These are phyloP conservation scores for Podospora tetraspora DNA, from an alignment of 495 filamentous ascomycete genomes.

Conservation along the genomic window DNA sequence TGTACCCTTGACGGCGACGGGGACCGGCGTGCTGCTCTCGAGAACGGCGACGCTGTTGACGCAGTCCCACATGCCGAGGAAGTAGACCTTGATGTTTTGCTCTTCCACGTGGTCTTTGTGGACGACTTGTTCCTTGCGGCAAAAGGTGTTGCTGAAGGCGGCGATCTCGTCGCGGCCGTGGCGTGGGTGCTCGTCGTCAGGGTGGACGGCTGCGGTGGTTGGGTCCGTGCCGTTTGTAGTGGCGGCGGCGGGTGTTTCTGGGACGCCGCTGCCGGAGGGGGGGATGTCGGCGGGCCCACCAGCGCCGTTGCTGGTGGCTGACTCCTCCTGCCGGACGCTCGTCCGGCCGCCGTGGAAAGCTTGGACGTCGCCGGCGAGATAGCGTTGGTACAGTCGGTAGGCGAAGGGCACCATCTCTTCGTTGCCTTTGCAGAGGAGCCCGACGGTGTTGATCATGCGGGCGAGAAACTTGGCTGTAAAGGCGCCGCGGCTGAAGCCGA, in stretches of 20 bases:
- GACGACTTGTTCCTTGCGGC: conserved; percentile 9
- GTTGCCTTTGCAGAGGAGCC: conserved; percentile 19
- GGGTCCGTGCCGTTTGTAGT: too few species aligned
- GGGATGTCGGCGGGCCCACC: not conserved
- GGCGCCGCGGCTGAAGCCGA: conserved; percentile 15
- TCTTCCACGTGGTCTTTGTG: conserved; percentile 7
- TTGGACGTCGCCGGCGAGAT: conserved; percentile 11
- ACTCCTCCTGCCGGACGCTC: not conserved
- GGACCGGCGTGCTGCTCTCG: conserved; percentile 13
- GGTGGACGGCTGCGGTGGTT: too few species aligned
- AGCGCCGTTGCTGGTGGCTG: not conserved
- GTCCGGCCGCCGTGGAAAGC: not conserved
- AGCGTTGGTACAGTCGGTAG: conserved; percentile 16
- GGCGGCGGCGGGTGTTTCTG: not conserved
- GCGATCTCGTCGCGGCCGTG: conserved; percentile 10
- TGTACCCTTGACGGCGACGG: conserved; percentile 6
- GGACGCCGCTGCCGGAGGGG: not conserved
- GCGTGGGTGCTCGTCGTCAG: not conserved
- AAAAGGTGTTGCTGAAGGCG: conserved; percentile 16
- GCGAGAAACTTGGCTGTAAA: conserved; percentile 18
- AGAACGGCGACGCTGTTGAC: conserved; percentile 14
- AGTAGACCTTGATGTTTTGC: conserved; percentile 17
- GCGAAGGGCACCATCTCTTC: conserved; percentile 18
- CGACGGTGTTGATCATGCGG: conserved; percentile 16
- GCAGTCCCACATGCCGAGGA: conserved; percentile 20